Conservation (phyloP, 148 eudicot genomes). For the Mesembryanthemum crystallinum region DNA sequence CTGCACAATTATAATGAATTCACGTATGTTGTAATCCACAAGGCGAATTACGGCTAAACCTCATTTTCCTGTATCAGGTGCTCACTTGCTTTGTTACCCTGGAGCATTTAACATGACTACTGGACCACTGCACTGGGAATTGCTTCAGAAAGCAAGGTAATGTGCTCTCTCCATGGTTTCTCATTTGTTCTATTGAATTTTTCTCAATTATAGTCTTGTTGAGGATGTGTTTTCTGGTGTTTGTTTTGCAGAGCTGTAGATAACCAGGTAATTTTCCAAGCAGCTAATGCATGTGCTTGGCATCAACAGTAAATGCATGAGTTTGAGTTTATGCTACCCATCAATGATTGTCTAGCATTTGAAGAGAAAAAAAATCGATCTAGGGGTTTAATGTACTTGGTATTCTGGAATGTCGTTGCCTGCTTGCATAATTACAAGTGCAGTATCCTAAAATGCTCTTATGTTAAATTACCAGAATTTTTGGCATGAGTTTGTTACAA, state of each 20-base stretch:
- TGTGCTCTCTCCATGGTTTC: neutral
- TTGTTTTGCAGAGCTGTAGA: slow-evolving; percentile 82
- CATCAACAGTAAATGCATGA: too few species aligned
- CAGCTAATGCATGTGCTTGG: slow-evolving; percentile 9
- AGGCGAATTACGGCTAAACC: neutral
- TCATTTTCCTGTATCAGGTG: slow-evolving; percentile 47
- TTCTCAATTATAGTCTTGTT: neutral
- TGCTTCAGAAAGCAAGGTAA: slow-evolving; percentile 93
- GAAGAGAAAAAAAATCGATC: neutral
- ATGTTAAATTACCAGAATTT: neutral
- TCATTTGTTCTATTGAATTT: neutral
- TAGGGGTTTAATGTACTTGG: neutral
- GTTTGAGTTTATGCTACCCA: neutral
- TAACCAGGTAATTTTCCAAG: slow-evolving; percentile 62
- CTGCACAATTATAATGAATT: neutral
- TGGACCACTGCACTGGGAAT: slow-evolving; percentile 98
- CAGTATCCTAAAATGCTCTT: neutral
- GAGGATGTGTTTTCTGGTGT: slow-evolving; percentile 22
- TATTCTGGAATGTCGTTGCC: neutral
- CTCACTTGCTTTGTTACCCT: slow-evolving; percentile 92
- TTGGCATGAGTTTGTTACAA: neutral
- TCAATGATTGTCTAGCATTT: neutral
- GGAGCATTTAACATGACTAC: slow-evolving; percentile 99
- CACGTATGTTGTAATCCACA: neutral
- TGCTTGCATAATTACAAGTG: neutral